Evolutionary conservation across 2,329 filamentous ascomycete genomes (phyloP).

Genomic region (Paracamarosporium sp.): DNA sequence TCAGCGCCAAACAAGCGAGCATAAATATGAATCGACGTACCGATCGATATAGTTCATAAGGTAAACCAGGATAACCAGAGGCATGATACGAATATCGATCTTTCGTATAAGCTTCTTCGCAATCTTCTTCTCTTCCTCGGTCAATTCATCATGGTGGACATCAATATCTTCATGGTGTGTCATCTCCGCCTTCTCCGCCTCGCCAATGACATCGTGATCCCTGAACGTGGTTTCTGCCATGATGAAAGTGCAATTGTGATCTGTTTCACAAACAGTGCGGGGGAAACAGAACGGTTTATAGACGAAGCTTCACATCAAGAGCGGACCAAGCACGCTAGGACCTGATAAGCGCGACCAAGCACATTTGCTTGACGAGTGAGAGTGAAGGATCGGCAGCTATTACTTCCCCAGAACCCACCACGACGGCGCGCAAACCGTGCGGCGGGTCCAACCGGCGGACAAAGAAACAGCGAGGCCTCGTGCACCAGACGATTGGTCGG

Average conservation of each 20-base stretch:
- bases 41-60: conserved; percentile 29
- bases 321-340: not conserved
- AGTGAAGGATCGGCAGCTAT: not conserved
- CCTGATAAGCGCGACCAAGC: conserved; percentile 2
- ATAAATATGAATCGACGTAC: conserved; percentile 1
- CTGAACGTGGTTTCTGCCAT: conserved; percentile 12
- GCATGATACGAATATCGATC: conserved; percentile 27
- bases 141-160: conserved; percentile 23
- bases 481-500: not conserved
- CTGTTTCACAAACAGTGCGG: not conserved
- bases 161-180: conserved; percentile 14
- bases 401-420: not conserved
- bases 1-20: not conserved
- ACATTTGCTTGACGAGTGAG: conserved; percentile 1
- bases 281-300: conserved; percentile 1
- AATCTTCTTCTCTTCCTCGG: conserved; percentile 25
- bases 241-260: not conserved
- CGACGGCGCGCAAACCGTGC: not conserved
- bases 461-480: conserved; percentile 2
- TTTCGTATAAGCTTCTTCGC: conserved; percentile 22
- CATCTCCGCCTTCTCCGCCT: conserved; percentile 19
- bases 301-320: not conserved
- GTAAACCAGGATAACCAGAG: conserved; percentile 26
- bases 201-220: conserved; percentile 15
- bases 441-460: conserved; percentile 1